phyloP scores from a whole-genome alignment of 1,139 yeast species.

The Sugiyamaella paludigena region DNA sequence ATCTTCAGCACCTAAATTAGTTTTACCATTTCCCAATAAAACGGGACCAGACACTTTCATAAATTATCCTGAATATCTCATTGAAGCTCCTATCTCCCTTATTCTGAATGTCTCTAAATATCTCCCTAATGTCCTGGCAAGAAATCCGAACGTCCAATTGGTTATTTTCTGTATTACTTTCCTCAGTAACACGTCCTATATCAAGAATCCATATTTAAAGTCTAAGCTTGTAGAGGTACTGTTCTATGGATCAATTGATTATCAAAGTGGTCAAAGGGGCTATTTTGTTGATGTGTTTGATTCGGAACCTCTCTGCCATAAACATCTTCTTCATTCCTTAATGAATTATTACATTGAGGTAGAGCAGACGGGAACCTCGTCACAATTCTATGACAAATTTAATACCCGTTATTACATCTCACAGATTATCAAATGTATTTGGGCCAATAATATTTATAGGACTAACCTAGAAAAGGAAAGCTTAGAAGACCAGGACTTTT shows the following conservation, averaged over 20 bases:
- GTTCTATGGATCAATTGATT: conserved; percentile 62
- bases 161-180: conserved; percentile 72
- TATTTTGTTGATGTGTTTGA: conserved; percentile 66
- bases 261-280: conserved; percentile 58
- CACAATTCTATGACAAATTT: conserved; percentile 95
- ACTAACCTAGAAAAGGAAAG: conserved; percentile 69
- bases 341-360: conserved; percentile 91
- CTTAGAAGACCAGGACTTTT: conserved; percentile 63
- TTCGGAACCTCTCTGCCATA: conserved; percentile 57
- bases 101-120: conserved; percentile 49
- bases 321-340: conserved; percentile 74
- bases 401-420: conserved; percentile 87
- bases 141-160: conserved; percentile 37
- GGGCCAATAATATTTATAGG: conserved; percentile 71
- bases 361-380: conserved; percentile 92
- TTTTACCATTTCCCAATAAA: conserved; percentile 59
- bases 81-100: conserved; percentile 71
- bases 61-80: conserved; percentile 78
- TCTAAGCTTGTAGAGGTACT: conserved; percentile 78
- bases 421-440: conserved; percentile 73
- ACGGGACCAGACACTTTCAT: conserved; percentile 63
- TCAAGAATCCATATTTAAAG: conserved; percentile 92
- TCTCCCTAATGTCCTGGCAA: conserved; percentile 37
- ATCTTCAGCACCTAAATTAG: conserved; percentile 54
- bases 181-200: conserved; percentile 77